Evolutionary conservation across 139 green algal species (phyloP).

Genomic region (Chlorella sp.): DNA sequence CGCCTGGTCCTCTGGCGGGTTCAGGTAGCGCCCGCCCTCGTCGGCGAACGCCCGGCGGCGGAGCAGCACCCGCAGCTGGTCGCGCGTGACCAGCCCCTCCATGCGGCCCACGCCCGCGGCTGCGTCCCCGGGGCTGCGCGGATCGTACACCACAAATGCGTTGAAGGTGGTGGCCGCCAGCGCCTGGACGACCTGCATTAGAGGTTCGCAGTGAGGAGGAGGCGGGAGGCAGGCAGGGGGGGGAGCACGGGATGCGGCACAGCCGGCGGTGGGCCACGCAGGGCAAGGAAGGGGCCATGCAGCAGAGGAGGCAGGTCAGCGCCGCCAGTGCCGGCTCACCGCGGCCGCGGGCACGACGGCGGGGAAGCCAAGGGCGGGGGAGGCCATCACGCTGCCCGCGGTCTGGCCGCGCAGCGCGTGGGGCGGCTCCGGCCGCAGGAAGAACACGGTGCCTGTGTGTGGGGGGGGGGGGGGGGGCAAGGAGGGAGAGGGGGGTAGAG

Average conservation of each 20-base stretch:
- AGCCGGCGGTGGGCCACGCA: no score
- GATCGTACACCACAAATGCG: constrained; percentile 81
- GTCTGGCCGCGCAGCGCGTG: constrained; percentile 58
- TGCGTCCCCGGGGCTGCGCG: background rate
- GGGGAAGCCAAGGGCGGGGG: constrained; percentile 60
- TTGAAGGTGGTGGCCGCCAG: constrained; percentile 79
- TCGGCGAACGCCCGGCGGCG: constrained; percentile 42
- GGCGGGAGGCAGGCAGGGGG: no score
- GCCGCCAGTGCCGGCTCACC: no score
- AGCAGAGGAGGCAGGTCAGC: no score
- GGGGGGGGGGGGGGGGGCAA: no score
- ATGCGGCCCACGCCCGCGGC: constrained; percentile 37
- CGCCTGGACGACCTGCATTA: no score
- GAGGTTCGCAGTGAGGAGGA: no score
- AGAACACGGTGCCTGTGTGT: constrained; percentile 62
- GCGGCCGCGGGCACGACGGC: constrained; percentile 64
- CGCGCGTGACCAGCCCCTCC: constrained; percentile 83
- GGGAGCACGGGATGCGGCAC: no score
- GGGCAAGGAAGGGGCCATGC: no score
- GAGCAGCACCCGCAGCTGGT: constrained; percentile 34
- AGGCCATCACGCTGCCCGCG: constrained; percentile 68
- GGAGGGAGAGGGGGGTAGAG: no score
- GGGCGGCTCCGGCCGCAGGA: constrained; percentile 76
- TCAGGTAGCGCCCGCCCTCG: constrained; percentile 34
- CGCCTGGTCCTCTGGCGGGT: constrained; percentile 29